Conservation (phyloP, 306 rosid genomes). For the Begonia loranthoides region DNA sequence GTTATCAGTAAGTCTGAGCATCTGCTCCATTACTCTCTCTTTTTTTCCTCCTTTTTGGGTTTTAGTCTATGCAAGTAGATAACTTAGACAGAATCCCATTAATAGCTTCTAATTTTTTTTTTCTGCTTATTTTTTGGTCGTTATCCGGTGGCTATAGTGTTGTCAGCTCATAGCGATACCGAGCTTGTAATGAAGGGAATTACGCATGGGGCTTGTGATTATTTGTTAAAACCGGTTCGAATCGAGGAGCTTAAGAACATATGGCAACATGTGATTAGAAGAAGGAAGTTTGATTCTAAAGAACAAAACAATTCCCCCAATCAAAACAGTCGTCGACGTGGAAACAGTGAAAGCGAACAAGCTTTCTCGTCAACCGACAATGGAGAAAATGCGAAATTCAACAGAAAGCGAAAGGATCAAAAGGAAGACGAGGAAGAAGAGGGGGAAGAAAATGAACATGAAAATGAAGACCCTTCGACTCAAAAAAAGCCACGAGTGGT, state of each 20-base stretch:
- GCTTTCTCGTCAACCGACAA: slow-evolving; percentile 19
- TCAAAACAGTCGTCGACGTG: slow-evolving; percentile 16
- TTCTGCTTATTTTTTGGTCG: too few relatives aligned
- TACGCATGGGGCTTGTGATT: slow-evolving; percentile 70
- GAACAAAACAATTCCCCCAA: slow-evolving; percentile 20
- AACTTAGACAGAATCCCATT: too few relatives aligned
- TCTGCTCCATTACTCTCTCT: too few relatives aligned
- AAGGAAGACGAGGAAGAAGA: slow-evolving; percentile 46
- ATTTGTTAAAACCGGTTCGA: slow-evolving; percentile 66
- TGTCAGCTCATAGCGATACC: slow-evolving; percentile 57
- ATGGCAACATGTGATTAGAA: slow-evolving; percentile 79
- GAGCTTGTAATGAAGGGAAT: slow-evolving; percentile 84
- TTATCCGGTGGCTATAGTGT: slow-evolving; percentile 30
- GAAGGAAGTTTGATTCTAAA: slow-evolving; percentile 38
- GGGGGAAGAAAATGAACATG: slow-evolving; percentile 28
- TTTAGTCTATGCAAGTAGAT: not conserved
- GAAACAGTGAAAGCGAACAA: slow-evolving; percentile 17
- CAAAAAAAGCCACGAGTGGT: slow-evolving; percentile 61
- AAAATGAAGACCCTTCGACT: slow-evolving; percentile 38
- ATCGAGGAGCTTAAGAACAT: slow-evolving; percentile 68
- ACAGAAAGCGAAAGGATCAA: slow-evolving; percentile 43
- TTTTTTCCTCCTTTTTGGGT: too few relatives aligned
- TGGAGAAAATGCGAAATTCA: slow-evolving; percentile 16
- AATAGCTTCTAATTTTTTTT: too few relatives aligned
- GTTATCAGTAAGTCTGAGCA: slow-evolving; percentile 83